phyloP scores from a whole-genome alignment of 129 eudicot genomes.

The Arctium minus region DNA sequence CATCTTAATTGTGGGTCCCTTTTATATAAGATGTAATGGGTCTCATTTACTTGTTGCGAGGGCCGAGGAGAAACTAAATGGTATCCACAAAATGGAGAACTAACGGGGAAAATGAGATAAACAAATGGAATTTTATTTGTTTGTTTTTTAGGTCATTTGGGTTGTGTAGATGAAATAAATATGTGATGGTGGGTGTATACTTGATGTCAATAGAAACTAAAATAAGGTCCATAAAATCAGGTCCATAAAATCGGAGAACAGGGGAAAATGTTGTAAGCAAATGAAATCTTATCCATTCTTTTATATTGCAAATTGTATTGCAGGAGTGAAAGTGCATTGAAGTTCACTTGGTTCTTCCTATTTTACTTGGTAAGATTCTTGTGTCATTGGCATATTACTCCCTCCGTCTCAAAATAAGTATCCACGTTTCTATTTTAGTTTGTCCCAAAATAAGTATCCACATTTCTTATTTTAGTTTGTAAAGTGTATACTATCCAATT shows the following conservation, averaged over 20 bases:
- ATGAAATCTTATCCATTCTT: background rate
- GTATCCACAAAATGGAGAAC: background rate
- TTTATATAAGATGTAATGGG: background rate
- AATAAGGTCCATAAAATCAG: background rate
- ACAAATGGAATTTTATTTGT: background rate
- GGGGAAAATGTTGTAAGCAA: conserved; percentile 2
- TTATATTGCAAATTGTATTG: conserved; percentile 9
- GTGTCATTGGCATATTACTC: background rate
- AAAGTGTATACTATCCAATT: background rate
- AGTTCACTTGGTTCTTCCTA: conserved; percentile 79
- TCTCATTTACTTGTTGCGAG: background rate
- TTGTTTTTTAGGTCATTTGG: background rate
- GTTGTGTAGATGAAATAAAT: background rate
- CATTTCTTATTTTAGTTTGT: background rate
- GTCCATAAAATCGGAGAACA: background rate
- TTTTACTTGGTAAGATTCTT: conserved; percentile 65
- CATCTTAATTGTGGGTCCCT: background rate
- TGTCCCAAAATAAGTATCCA: background rate
- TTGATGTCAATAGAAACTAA: conserved; percentile 1
- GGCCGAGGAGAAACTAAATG: background rate
- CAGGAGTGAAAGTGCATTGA: conserved; percentile 94
- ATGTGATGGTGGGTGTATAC: background rate
- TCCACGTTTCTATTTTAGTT: background rate
- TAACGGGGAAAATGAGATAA: background rate
- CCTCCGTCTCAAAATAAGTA: background rate